A percentile compares a stretch with the other conserved stretches of the same genome.
These are phyloP conservation scores for Nemania diffusa DNA, from an alignment of 2,329 filamentous ascomycete genomes.

Conservation along the genomic window DNA sequence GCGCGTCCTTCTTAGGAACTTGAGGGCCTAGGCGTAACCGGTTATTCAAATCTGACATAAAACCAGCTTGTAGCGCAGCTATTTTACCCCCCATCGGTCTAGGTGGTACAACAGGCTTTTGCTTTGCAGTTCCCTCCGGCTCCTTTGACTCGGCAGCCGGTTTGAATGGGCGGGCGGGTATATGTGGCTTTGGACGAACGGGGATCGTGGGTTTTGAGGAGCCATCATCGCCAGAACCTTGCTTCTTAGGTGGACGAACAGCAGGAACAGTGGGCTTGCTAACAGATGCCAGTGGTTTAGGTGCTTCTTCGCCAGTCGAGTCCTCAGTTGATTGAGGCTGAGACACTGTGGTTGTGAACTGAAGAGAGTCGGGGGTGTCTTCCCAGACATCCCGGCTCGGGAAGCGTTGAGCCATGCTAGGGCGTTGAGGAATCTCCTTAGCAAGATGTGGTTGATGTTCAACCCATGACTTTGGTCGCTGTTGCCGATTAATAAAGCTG, in stretches of 20 bases:
- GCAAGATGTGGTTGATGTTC: slow-evolving; percentile 61
- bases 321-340: slow-evolving; percentile 58
- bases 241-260: slow-evolving; percentile 57
- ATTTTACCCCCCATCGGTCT: slow-evolving; percentile 87
- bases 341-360: slow-evolving; percentile 79
- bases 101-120: slow-evolving; percentile 85
- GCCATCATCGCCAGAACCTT: slow-evolving; percentile 48
- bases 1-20: slow-evolving; percentile 78
- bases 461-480: slow-evolving; percentile 60
- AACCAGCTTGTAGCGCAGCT: slow-evolving; percentile 87
- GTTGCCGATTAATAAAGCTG: slow-evolving; percentile 64
- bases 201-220: slow-evolving; percentile 59
- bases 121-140: slow-evolving; percentile 64
- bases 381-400: slow-evolving; percentile 96
- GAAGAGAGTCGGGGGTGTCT: slow-evolving; percentile 85
- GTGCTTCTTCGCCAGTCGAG: slow-evolving; percentile 55
- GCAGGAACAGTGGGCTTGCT: slow-evolving; percentile 71
- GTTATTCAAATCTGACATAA: slow-evolving; percentile 93
- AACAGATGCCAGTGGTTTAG: slow-evolving; percentile 51
- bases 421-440: slow-evolving; percentile 59
- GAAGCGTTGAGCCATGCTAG: slow-evolving; percentile 75
- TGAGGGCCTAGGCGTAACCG: slow-evolving; percentile 88
- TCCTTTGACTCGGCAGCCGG: slow-evolving; percentile 53
- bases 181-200: slow-evolving; percentile 66
- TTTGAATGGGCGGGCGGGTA: slow-evolving; percentile 64